Evolutionary conservation across 495 filamentous ascomycete species (phyloP).

Genomic region (Penicillium herquei): DNA sequence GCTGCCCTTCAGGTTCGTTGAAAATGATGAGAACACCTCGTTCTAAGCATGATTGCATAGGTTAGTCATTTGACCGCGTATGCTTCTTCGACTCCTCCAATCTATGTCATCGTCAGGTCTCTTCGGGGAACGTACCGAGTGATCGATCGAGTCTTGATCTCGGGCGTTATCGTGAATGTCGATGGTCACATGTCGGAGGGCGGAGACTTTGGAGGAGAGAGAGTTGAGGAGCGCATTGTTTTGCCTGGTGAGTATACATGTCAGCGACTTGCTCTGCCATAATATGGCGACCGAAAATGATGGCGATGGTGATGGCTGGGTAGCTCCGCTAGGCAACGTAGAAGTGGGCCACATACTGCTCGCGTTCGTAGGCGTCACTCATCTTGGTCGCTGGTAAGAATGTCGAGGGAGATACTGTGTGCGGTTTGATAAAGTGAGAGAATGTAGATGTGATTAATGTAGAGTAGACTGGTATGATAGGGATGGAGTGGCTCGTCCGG

Average conservation of each 20-base stretch:
- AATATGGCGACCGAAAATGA: background rate
- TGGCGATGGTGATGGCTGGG: background rate
- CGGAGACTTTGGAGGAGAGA: constrained; percentile 83
- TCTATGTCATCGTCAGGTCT: background rate
- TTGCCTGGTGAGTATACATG: constrained; percentile 51
- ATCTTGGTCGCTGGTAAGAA: constrained; percentile 45
- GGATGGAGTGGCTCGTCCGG: constrained; percentile 13
- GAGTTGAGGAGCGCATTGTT: constrained; percentile 95
- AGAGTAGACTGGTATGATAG: background rate
- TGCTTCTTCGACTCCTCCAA: background rate
- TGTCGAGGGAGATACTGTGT: background rate
- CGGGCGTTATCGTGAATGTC: constrained; percentile 96
- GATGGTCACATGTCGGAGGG: constrained; percentile 92
- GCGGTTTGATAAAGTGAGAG: background rate
- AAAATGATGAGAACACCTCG: constrained; percentile 61
- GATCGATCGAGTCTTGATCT: constrained; percentile 81
- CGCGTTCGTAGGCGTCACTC: constrained; percentile 95
- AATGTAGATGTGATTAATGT: background rate
- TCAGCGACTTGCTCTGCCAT: constrained; percentile 5
- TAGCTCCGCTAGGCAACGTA: background rate
- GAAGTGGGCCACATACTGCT: constrained; percentile 53
- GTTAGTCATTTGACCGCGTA: background rate
- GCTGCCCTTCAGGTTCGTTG: constrained; percentile 71
- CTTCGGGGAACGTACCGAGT: constrained; percentile 58
- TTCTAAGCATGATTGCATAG: constrained; percentile 31